Percentiles rank a stretch among this genome's conserved stretches.
Conservation (phyloP, 805 yeast genomes). For the Starmerella geochares region DNA sequence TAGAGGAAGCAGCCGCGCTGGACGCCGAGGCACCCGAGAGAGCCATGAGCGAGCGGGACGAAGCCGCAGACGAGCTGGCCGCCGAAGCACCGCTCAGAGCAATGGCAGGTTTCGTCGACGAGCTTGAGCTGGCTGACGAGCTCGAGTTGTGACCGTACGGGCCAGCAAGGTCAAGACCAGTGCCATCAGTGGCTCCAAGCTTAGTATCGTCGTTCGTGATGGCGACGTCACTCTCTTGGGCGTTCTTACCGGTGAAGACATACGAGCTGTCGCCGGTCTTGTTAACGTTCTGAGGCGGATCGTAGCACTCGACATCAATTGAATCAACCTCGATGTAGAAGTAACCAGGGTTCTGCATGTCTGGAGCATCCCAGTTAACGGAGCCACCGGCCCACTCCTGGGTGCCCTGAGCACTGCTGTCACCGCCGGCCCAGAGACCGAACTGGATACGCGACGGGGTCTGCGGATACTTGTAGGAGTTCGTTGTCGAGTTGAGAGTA, state of each 20-base stretch:
- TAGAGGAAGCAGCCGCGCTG: neutral
- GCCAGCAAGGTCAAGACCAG: constrained; percentile 47
- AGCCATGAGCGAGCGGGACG: neutral
- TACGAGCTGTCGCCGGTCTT: constrained; percentile 43
- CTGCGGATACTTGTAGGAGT: constrained; percentile 73
- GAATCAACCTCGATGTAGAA: constrained; percentile 56
- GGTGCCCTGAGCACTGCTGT: constrained; percentile 46
- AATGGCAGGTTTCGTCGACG: constrained; percentile 15
- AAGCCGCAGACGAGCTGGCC: constrained; percentile 11
- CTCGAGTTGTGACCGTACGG: constrained; percentile 18
- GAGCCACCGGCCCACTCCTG: constrained; percentile 78
- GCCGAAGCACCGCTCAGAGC: constrained; percentile 13
- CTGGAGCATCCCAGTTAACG: constrained; percentile 62
- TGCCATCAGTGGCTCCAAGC: constrained; percentile 49
- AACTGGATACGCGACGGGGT: constrained; percentile 76
- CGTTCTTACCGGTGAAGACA: constrained; percentile 43
- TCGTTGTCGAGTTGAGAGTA: constrained; percentile 50
- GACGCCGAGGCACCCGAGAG: constrained; percentile 9
- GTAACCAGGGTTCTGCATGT: constrained; percentile 54
- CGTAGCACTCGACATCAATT: constrained; percentile 58
- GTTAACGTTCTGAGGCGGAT: constrained; percentile 50
- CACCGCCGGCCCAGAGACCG: constrained; percentile 49
- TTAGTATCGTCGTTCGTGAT: constrained; percentile 54
- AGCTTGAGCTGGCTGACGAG: constrained; percentile 9
- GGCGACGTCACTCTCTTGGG: constrained; percentile 39